Conservation (phyloP, 2,329 filamentous ascomycete genomes). For the Thielaviopsis populi region DNA sequence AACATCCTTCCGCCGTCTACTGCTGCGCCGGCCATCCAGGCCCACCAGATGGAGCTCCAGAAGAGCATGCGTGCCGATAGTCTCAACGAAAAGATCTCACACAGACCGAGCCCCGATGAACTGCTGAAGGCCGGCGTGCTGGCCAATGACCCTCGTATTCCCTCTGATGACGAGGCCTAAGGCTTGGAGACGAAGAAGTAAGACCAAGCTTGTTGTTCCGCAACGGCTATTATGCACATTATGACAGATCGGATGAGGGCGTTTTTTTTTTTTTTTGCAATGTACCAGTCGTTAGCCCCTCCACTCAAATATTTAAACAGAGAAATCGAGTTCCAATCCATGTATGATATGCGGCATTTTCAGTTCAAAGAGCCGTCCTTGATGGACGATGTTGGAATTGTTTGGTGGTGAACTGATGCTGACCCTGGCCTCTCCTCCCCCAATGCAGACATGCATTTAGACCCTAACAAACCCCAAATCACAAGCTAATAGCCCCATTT, state of each 20-base stretch:
- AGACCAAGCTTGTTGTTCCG: neutral
- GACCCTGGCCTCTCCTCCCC: neutral
- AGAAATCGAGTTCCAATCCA: neutral
- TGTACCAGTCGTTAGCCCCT: slow-evolving; percentile 3
- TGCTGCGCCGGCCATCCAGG: slow-evolving; percentile 64
- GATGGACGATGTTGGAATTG: neutral
- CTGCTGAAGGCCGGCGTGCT: slow-evolving; percentile 70
- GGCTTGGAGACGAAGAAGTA: neutral
- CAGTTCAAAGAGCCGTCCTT: neutral
- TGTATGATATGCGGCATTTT: neutral
- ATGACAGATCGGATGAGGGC: neutral
- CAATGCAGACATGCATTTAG: neutral
- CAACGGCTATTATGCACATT: neutral
- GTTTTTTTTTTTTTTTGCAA: neutral
- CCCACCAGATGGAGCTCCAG: slow-evolving; percentile 69
- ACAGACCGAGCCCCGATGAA: slow-evolving; percentile 60
- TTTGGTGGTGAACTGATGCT: too few relatives aligned
- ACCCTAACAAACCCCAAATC: neutral
- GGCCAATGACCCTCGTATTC: slow-evolving; percentile 47
- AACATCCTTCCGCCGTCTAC: slow-evolving; percentile 74
- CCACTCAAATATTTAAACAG: neutral
- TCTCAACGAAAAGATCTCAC: slow-evolving; percentile 72
- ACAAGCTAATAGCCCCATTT: neutral
- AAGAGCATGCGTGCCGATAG: slow-evolving; percentile 77
- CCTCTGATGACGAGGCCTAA: slow-evolving; percentile 25